Base-by-base conservation (phyloP, 805 yeast species). In the Metschnikowia cubensis region DNA sequence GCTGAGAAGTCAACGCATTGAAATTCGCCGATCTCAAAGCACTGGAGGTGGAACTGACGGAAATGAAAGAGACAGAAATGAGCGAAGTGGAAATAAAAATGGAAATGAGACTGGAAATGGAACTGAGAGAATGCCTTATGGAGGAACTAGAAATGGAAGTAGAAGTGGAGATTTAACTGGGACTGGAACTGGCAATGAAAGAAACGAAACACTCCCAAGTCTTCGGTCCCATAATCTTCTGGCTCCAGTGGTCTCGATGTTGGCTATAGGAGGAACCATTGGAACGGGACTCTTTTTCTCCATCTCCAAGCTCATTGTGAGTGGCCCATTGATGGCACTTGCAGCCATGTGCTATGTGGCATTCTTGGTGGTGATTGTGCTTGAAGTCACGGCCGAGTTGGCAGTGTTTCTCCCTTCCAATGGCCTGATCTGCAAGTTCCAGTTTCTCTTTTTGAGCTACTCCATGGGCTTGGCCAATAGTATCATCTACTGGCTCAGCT, bases 281-380 rank as follows among this genome's bases (percentile, higher is more conserved):
- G 65, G 66, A 15, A 59, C 63, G 3, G 66, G 66, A 1, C 50
- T 60, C 33, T 62, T 63, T 42, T 52, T 56, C 29, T 58, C 61
- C 18, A 51, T 61, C 18, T 46, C 58, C 20, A 38, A 37, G 15
- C 45, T 48, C 38, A 39, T 57, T 25, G 37, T 50, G 5, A 48
- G 47, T 22, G 66, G 65, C 10, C 64, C 66, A 4, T 48, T 60
- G 4, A 50, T 58, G 40, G 56, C 63, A 18, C 36, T 63, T 3
- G 34, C 50, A 21, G 43, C 62, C 14, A 59, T 59, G 54, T 22
- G 29, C 14, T 62, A 61, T 40, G 48, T 61, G n/a, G 56, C 60
- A 8, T 42, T 56, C 8, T 37, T 62, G n/a, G 60, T 60, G 33
- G 56, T 55, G 35, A 51, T 54, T n/a, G 57, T 62, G 15, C 58